Percentiles rank a stretch among this genome's conserved stretches.
Conservation (phyloP, 257 asterid species). For the Eucommia ulmoides region DNA sequence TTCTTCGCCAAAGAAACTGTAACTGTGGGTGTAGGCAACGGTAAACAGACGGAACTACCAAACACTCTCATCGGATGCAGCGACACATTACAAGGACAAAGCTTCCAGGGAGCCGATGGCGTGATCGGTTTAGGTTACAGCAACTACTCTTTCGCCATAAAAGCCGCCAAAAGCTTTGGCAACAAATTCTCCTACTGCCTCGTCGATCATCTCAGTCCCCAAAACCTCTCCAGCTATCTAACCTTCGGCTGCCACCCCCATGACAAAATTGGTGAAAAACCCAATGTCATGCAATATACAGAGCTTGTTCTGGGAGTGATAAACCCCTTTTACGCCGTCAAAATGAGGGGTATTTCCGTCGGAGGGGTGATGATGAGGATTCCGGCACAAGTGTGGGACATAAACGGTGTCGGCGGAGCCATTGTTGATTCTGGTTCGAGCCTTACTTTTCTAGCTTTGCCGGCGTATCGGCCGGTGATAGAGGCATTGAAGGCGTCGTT, state of each 20-base stretch:
- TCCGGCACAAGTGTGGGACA: conserved; percentile 31
- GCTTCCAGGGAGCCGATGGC: conserved; percentile 31
- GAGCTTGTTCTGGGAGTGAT: conserved; percentile 31
- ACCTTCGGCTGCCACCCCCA: conserved; percentile 34
- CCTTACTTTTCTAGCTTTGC: conserved; percentile 28
- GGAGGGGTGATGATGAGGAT: conserved; percentile 29
- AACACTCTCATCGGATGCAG: conserved; percentile 46
- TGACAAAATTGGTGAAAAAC: not conserved
- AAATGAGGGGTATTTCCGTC: conserved; percentile 33
- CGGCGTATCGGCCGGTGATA: conserved; percentile 35
- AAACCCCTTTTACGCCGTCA: conserved; percentile 32
- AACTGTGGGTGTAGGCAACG: conserved; percentile 22
- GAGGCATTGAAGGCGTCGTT: conserved; percentile 22
- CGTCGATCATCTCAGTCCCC: conserved; percentile 41
- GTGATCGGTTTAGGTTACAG: conserved; percentile 47
- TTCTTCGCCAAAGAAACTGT: conserved; percentile 37
- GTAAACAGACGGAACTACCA: conserved; percentile 15
- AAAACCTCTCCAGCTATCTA: conserved; percentile 36
- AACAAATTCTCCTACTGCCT: conserved; percentile 55
- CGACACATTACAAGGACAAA: conserved; percentile 19
- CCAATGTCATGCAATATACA: conserved; percentile 23
- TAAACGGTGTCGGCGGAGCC: conserved; percentile 29
- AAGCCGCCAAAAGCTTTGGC: conserved; percentile 24
- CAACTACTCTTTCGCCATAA: conserved; percentile 32
- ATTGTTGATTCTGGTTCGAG: conserved; percentile 48